Base-by-base conservation (phyloP, 257 asterid species). In the Cinchona pubescens region DNA sequence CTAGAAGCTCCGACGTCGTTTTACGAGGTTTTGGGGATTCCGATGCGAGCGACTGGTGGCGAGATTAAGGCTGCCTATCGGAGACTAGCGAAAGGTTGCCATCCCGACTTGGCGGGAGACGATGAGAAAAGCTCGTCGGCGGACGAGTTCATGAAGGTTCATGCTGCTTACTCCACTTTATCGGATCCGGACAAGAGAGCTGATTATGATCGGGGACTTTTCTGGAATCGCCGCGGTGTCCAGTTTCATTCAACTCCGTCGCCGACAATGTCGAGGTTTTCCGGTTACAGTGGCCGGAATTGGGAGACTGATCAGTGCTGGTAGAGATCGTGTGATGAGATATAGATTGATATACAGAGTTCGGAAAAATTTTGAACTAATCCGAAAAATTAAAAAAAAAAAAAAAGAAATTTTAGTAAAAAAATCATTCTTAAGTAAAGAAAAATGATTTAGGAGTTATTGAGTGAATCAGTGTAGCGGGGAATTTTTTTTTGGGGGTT, bases 261-360 rank as follows among this genome's bases (percentile, higher is more conserved):
- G 12, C 55, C 37, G 38, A 23, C 46, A 34, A 46, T 30, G 55
- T 42, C 81, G 45, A 70, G 71, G 12, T 81, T 46, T 69, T 66
- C 72, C 76, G 75, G 81, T 19, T 78, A 81, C 25, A 49, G 68
- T 53, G 74, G 78, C 78, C 74, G 78, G 80, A 83, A 76, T 29
- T 85, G 89, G 89, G 89, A 85, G 80, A 85, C 80, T 43, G 89
- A 85, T 61, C 89, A 85, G 69, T 85, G 87, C 81, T 85, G 89
- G 89, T 85, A 80, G 81, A 56, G 27, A 1, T 30, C n/a, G 30
- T 13, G 8, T 32, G 19, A 13, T 30, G 35, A 11, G 3, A 66
- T 25, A 61, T 35, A 23, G 37, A 10, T 59, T 25, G 35, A 59
- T 13, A 27, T 25, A 59, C 65, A 25, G 37, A 59, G 65, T 59